A percentile compares a stretch with the other conserved stretches of the same genome.
phyloP scores from a whole-genome alignment of 1,284 basidiomycete species.

The Irpex lacteus region DNA sequence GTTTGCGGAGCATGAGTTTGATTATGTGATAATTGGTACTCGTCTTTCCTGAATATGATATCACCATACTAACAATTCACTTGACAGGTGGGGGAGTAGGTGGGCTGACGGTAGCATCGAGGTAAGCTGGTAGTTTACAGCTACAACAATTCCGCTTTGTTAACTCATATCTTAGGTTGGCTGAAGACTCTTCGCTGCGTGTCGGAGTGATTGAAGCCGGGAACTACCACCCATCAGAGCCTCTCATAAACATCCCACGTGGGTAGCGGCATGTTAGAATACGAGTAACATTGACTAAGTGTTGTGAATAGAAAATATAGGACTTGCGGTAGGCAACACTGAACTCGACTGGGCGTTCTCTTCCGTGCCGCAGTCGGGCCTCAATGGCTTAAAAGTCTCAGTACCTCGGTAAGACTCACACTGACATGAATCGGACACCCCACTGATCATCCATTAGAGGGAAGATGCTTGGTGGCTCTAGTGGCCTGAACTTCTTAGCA shows the following conservation, averaged over 20 bases:
- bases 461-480: constrained; percentile 22
- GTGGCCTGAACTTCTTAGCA: constrained; percentile 18
- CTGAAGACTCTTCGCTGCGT: constrained; percentile 13
- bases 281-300: constrained; percentile 1
- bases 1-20: not conserved
- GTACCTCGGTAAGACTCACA: not conserved
- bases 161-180: not conserved
- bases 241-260: constrained; percentile 16
- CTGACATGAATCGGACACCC: not conserved
- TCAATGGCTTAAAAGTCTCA: constrained; percentile 3
- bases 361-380: constrained; percentile 12
- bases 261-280: not conserved
- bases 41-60: not conserved
- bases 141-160: not conserved
- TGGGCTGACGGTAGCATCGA: not conserved
- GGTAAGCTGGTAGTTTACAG: not conserved
- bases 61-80: not conserved
- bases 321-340: constrained; percentile 13
- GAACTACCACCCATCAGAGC: constrained; percentile 13
- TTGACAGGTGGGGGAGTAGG: not conserved
- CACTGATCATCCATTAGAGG: constrained; percentile 7
- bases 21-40: not conserved
- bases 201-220: constrained; percentile 20
- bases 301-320: constrained; percentile 6
- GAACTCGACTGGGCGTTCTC: constrained; percentile 17